Base-by-base conservation (phyloP, 495 filamentous ascomycete genomes). In the Podospora australis region DNA sequence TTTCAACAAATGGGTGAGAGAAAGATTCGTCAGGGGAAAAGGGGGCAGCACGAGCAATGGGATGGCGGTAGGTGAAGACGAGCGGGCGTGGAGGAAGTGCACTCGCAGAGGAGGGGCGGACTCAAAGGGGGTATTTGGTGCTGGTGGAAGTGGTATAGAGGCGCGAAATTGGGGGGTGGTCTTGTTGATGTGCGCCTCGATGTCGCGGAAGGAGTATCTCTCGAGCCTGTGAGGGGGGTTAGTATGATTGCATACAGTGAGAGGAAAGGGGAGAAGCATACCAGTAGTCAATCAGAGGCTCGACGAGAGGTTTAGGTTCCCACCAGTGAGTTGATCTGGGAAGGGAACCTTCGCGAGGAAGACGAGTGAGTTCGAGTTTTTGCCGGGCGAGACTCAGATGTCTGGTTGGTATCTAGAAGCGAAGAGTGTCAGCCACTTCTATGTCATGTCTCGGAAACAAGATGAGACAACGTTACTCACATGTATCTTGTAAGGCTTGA, bases 1-100 rank as follows among this genome's bases (percentile, higher is more conserved):
- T 10, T 75, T 72, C 29, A 88, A 65, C 19, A 90, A 62, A 39
- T 83, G 81, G 10, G 70, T 75, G 13, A 82, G 74, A 56, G 85
- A 82, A 35, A 88, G 64, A 58, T 83, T 87, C 36, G 76, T 80
- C 10, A 88, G 79, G 7, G 86, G 86, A 70, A 86, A 87, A 24
- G 78, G 75, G 43, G 84, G 83, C 32, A 83, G 60, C 40, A 86
- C 71, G 14, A 86, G 69, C 40, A 86, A 59, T 0, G 82, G 82
- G 47, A 83, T 64, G 6, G 79, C 78, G 44, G 70, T 62, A 8
- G 61, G 25, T 36, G 68, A 68, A 10, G 61, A 42, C 22, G 75
- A 79, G 16, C 66, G 70, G 51, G 77, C 68, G 62, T 86, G 80
- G 49, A 82, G 61, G 62, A 77, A 77, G 46, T 80, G 74, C 7